phyloP scores from a whole-genome alignment of 1,139 yeast genomes.

The Pichia sp. region DNA sequence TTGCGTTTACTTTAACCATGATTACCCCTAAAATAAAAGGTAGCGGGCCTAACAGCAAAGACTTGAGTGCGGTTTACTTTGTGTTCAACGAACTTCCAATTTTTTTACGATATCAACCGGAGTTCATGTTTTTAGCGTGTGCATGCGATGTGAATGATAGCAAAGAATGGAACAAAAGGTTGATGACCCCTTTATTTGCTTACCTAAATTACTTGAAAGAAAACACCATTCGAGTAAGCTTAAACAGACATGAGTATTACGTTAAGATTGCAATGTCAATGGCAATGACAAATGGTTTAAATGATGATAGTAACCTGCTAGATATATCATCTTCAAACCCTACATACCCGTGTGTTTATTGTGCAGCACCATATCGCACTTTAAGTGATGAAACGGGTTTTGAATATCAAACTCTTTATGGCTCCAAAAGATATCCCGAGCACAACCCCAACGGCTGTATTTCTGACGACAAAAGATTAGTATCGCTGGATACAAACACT shows the following conservation, averaged over 20 bases:
- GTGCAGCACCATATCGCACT: conserved; percentile 7
- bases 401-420: conserved; percentile 6
- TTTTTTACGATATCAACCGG: conserved; percentile 11
- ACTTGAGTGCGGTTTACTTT: conserved; percentile 6
- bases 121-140: conserved; percentile 14
- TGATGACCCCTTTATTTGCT: conserved; percentile 6
- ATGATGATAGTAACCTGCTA: background rate
- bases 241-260: conserved; percentile 17
- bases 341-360: conserved; percentile 9
- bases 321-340: conserved; percentile 2
- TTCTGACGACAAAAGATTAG: background rate
- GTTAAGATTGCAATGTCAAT: conserved; percentile 5
- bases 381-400: conserved; percentile 3
- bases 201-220: conserved; percentile 8
- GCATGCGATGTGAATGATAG: conserved; percentile 1
- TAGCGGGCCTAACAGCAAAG: background rate
- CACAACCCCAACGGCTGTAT: background rate
- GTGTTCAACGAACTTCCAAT: conserved; percentile 13
- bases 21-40: background rate
- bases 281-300: conserved; percentile 5
- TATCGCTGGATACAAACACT: background rate
- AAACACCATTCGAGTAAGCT: conserved; percentile 7
- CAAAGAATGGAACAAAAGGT: background rate
- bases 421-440: background rate
- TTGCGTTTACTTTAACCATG: conserved; percentile 15